Base-by-base conservation (phyloP, 2,329 filamentous ascomycete species). In the Passalora sequoiae region DNA sequence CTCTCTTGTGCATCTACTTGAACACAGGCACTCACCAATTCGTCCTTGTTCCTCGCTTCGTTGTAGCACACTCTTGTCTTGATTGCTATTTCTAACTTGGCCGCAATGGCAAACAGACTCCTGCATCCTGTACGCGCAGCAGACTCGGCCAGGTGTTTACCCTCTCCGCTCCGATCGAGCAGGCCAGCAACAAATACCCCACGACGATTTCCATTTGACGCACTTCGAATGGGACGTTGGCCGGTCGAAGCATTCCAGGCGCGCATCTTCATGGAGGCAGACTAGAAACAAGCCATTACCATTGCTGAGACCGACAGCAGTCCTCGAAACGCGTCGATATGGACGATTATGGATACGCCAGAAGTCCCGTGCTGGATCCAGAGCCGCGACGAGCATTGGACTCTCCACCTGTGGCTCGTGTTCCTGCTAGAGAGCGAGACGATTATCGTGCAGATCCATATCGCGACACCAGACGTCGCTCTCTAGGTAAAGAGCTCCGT, bases 401-500 rank as follows among this genome's bases (percentile, higher is more conserved):
- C 21, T 46, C 47, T 9, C 40, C 46, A 9, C 36, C 50, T 2
- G 32, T 38, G 15, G 38, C 44, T 15, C 49, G 57, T 30, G 42
- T 44, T 27, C 44, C 48, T 27, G 41, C 44, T 15, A 41, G 55
- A 13, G 53, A 53, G 9, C 47, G 54, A 13, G 56, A 59, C 36
- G 58, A 60, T 13, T 59, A 59, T 29, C 55, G 56, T 17, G 38
- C 48, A 15, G 57, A 62, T 10, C 40, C 55, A 4, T 59, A 61
- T 41, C 56, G 59, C 22, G 58, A 58, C 24, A 43, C 43, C 16
- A 42, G 56, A 24, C 57, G 57, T 38, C 55, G 59, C 43, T 60
- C 57, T 16, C 58, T 54, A 46, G 58, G 59, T 57, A 44, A 38
- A 51, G n/a, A n/a, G n/a, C n/a, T n/a, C n/a, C n/a, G 16, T 10